Conservation (phyloP, 2,329 filamentous ascomycete genomes). For the Ophiostoma quercus region DNA sequence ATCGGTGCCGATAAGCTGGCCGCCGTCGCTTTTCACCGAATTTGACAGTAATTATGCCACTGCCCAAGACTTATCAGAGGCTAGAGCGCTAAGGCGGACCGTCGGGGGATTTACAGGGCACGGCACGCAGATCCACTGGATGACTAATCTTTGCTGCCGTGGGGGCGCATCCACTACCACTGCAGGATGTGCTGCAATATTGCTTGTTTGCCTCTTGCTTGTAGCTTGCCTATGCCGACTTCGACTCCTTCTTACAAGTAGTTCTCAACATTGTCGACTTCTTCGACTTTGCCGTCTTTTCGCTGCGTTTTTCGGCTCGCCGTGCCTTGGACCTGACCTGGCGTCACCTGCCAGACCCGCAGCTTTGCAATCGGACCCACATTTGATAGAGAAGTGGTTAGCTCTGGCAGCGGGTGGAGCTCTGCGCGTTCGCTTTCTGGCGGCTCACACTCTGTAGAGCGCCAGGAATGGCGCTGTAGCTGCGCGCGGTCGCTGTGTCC, state of each 20-base stretch:
- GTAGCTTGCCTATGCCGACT: neutral
- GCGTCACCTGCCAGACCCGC: conserved; percentile 4
- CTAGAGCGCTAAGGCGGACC: neutral
- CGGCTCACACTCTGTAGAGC: neutral
- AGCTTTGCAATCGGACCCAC: neutral
- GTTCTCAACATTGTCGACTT: neutral
- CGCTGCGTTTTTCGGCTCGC: neutral
- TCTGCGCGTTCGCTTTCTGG: neutral
- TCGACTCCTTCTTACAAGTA: neutral
- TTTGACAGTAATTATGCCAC: neutral
- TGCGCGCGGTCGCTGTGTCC: neutral
- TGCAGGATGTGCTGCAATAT: neutral
- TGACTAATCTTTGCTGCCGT: neutral
- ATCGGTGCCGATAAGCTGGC: neutral
- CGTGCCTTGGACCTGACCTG: neutral
- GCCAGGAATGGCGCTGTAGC: neutral
- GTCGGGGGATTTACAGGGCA: conserved; percentile 3
- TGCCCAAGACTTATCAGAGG: neutral
- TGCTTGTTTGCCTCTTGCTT: neutral
- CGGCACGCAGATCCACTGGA: neutral
- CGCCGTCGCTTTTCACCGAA: neutral
- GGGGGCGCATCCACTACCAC: neutral
- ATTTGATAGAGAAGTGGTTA: neutral
- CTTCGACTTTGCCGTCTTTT: neutral
- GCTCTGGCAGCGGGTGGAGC: neutral